Base-by-base conservation (phyloP, 768 basidiomycete species). In the Pleurotus salmoneostramineus region DNA sequence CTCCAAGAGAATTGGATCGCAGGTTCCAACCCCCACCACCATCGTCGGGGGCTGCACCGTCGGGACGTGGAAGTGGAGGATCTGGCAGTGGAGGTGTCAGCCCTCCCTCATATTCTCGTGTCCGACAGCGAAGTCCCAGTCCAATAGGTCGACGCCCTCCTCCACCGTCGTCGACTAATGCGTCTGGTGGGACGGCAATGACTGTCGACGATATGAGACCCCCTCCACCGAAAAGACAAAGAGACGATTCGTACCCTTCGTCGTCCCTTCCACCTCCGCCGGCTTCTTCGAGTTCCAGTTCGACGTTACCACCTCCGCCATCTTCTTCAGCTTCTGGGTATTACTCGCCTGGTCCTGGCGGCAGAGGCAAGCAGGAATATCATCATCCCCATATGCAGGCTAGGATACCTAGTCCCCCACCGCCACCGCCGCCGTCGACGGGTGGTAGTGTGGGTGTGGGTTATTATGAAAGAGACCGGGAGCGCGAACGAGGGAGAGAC, bases 61-160 rank as follows among this genome's bases (percentile, higher is more conserved):
- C 37, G 8, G n/a, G 10, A n/a, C 37, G 37, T 40, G 37, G 8
- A 40, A n/a, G 37, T 10, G 37, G 37, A 1, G 37, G 10, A 10
- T 2, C 10, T n/a, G 27, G n/a, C 12, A 63, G 37, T 40, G 37
- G 10, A 10, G 37, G 37, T n/a, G 27, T 15, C 12, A 63, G 62
- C 27, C 62, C 68, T 4, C 64, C 68, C 2, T 60, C 69, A 5
- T 76, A 73, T 59, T 70, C 69, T n/a, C 74, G 79, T 4, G 72
- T 79, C 17, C 73, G 81, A n/a, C 72, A 62, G 8, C 72, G 79
- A 43, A 82, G 80, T 58, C 72, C 77, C 3, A 82, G 77, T 65
- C 75, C 75, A 35, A 60, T 70, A 42, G 58, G 58, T 2, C 66
- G 73, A 34, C 66, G 78, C 11, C 64, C 70, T 32, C 71, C 67